phyloP scores from a whole-genome alignment of 257 asterid species.

The Dorcoceras hygrometricum region DNA sequence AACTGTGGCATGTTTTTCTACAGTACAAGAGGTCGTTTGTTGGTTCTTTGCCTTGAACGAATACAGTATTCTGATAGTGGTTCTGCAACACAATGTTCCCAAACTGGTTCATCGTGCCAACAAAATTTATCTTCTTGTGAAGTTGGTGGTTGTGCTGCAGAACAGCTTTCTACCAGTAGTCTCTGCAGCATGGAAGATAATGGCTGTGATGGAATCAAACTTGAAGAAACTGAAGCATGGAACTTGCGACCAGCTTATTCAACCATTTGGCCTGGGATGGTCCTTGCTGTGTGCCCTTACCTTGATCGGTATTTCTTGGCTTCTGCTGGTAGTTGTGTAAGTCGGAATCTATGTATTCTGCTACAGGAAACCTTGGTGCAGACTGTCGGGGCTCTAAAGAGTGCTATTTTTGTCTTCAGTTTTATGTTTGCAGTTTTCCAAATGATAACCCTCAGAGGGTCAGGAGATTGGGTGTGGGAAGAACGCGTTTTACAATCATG shows the following conservation, averaged over 20 bases:
- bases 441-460: conserved; percentile 68
- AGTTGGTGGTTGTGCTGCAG: conserved; percentile 47
- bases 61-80: conserved; percentile 64
- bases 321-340: conserved; percentile 84
- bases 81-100: conserved; percentile 45
- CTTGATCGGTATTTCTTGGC: conserved; percentile 85
- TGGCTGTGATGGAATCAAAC: conserved; percentile 70
- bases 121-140: conserved; percentile 56
- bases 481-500: conserved; percentile 82
- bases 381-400: conserved; percentile 25
- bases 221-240: conserved; percentile 88
- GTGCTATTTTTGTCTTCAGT: conserved; percentile 44
- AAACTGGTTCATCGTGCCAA: conserved; percentile 53
- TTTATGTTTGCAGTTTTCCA: conserved; percentile 80
- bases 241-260: conserved; percentile 61
- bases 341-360: conserved; percentile 34
- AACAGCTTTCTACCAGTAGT: conserved; percentile 70
- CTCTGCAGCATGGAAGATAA: conserved; percentile 78
- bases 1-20: conserved; percentile 25
- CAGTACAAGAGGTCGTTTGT: conserved; percentile 89
- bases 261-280: conserved; percentile 76
- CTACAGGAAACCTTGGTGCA: conserved; percentile 22
- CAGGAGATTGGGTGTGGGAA: conserved; percentile 60
- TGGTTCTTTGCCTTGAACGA: conserved; percentile 79
- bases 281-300: conserved; percentile 82